Conservation (phyloP, 495 filamentous ascomycete genomes). For the Cercophora newfieldiana region DNA sequence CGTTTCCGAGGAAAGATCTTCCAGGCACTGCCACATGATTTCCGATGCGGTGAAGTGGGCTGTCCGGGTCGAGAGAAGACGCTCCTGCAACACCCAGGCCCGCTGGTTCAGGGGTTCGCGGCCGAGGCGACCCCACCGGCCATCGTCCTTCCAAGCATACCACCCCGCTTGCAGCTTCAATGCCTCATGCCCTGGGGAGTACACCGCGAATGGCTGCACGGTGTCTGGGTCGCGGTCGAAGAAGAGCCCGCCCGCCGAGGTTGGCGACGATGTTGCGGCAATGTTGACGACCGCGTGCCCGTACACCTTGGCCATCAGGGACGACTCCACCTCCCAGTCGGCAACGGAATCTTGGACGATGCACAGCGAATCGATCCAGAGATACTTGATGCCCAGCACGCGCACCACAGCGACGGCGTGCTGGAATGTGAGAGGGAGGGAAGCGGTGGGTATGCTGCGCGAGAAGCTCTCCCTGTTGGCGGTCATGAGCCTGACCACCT, state of each 20-base stretch:
- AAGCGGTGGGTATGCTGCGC: not conserved
- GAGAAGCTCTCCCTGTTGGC: not conserved
- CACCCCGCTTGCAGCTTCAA: not conserved
- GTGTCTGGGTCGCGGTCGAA: not conserved
- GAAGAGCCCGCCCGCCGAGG: not conserved
- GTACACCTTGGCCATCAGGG: not conserved
- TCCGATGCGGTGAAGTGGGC: not conserved
- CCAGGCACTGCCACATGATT: not conserved
- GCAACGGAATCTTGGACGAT: not conserved
- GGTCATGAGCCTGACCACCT: no score
- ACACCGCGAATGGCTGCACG: not conserved
- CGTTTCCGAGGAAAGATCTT: not conserved
- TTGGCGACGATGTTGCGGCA: not conserved
- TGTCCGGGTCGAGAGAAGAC: not conserved
- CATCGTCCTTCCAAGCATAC: not conserved
- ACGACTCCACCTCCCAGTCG: constrained; percentile 3
- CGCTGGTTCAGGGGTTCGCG: not conserved
- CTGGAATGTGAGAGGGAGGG: not conserved
- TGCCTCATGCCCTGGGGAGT: not conserved
- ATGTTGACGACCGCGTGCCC: not conserved
- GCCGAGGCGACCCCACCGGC: not conserved
- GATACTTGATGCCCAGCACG: not conserved
- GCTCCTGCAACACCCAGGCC: not conserved
- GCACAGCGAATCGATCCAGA: not conserved
- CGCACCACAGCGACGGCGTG: not conserved